These are phyloP conservation scores for Tetrapisispora nanseiensis DNA, from an alignment of 805 yeast genomes.

Conservation along the genomic window DNA sequence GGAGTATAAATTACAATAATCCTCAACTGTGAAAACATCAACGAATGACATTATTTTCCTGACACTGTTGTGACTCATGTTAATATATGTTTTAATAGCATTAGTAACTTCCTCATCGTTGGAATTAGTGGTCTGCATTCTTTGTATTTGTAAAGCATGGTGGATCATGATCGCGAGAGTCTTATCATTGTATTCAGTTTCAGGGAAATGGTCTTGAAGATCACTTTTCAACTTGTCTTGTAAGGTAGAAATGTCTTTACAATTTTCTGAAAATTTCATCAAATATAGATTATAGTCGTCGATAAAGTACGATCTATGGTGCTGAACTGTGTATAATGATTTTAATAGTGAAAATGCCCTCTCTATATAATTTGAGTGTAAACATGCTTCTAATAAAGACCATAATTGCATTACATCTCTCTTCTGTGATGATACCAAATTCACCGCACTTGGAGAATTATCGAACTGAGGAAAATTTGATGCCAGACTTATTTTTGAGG, in stretches of 20 bases:
- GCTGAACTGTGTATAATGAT: slow-evolving; percentile 45
- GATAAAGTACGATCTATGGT: slow-evolving; percentile 39
- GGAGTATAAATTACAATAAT: slow-evolving; percentile 31
- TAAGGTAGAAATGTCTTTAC: slow-evolving; percentile 32
- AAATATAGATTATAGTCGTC: slow-evolving; percentile 64
- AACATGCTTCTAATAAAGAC: slow-evolving; percentile 69
- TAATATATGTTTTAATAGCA: slow-evolving; percentile 13
- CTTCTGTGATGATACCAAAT: slow-evolving; percentile 21
- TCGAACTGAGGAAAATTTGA: slow-evolving; percentile 20
- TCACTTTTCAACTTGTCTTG: slow-evolving; percentile 31
- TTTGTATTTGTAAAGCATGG: slow-evolving; percentile 28
- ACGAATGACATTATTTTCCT: slow-evolving; percentile 18
- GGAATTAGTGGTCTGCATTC: background rate
- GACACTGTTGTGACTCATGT: slow-evolving; percentile 13
- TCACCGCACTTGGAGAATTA: slow-evolving; percentile 15
- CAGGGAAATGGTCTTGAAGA: slow-evolving; percentile 32
- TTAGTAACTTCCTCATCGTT: background rate
- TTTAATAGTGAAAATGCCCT: slow-evolving; percentile 62
- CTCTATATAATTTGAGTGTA: slow-evolving; percentile 52
- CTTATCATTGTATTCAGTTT: slow-evolving; percentile 39
- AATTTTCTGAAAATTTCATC: slow-evolving; percentile 8
- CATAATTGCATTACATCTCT: slow-evolving; percentile 59
- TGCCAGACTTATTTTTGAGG: slow-evolving; percentile 5
- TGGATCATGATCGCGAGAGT: slow-evolving; percentile 52
- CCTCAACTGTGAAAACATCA: slow-evolving; percentile 22